Evolutionary conservation across 148 eudicot genomes (phyloP), one percentile per base, ranked within the genome.

Genomic region (Selenicereus undatus): DNA sequence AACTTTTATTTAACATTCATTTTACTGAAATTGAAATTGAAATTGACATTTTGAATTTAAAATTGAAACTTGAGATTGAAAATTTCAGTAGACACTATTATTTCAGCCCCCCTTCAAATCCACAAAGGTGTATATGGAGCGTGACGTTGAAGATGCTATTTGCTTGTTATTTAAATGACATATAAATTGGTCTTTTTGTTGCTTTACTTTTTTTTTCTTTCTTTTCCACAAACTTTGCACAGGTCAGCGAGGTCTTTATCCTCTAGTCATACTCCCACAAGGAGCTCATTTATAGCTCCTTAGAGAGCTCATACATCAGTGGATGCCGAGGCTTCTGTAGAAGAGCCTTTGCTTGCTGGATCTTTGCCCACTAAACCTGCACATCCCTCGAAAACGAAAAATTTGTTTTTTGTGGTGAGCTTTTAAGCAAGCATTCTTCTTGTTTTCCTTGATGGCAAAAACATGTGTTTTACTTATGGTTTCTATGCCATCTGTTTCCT

Each of bases 211-310:
- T 68, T 36, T 36, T 36, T 36, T 4, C 4, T 36, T 36, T 4
- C 4, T 36, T 36, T 36, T 4, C 39, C 2, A 2, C 2, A 36
- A 36, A 36, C 39, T 36, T 4, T 36, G 3, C 4, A 36, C 86
- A 92, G 93, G 86, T 92, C 96, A 66, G 96, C 96, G n/a, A 90
- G 96, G 83, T 92, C 90, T 68, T 82, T 92, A 36, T 71, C 92
- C 20, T 86, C 87, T 51, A 88, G 93, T 78, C 88, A 87, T 80
- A 92, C 93, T 77, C 91, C 95, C 29, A 77, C 90, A 36, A 65
- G 72, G 82, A 90, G 84, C 79, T 84, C 90, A 65, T 89, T 79
- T 83, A 77, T 72, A 22, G 82, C 82, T 35, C 85, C 45, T 30
- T 66, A 83, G 73, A 90, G 85, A 82, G 77, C 65, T 42, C 71